Evolutionary conservation across 2,329 filamentous ascomycete genomes (phyloP), one percentile per base, ranked within the genome.

Genomic region (Aspergillus sclerotialis): DNA sequence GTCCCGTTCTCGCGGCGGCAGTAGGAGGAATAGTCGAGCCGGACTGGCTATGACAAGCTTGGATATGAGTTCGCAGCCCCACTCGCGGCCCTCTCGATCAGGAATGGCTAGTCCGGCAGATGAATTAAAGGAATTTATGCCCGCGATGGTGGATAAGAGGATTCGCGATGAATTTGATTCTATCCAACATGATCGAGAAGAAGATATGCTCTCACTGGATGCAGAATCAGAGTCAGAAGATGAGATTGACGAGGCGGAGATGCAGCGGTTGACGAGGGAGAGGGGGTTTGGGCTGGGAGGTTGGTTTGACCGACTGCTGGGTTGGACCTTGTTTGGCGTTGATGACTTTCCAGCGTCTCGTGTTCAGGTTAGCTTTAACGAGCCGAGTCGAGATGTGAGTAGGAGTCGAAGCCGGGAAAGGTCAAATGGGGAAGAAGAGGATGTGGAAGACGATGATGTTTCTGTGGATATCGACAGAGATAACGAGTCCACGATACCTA

Each of bases 241-340:
- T 28, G 60, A 62, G 3, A 61, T 68, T 4, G 72, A 75, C 30
- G 74, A 77, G 45, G 64, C 65, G 15, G 73, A 76, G 46, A 54
- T 78, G 12, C 68, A 69, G 27, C 58, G 65, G 2, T 53, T 78
- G 19, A 71, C 72, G 9, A 58, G 63, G 15, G 65, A 70, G 43
- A 59, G 64, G n/a, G 69, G 68, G 2, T 75, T 73, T 39, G 72
- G 75, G 0, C 53, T 79, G 4, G 75, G 75, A 0, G 58, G 65
- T 7, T 72, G 73, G 66, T 64, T 80, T 46, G 76, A 80, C 43
- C 60, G 67, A 15, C 48, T 79, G 23, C 72, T 79, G 37, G 73
- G 73, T 19, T 76, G 73, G 68, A 69, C 68, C 8, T 43, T 77
- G 26, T 78, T 78, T 44, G 65, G 65, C 3, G 67, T 72, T 1